phyloP scores from a whole-genome alignment of 371 early-diverging fungal species.

The Lichtheimia hyalospora region DNA sequence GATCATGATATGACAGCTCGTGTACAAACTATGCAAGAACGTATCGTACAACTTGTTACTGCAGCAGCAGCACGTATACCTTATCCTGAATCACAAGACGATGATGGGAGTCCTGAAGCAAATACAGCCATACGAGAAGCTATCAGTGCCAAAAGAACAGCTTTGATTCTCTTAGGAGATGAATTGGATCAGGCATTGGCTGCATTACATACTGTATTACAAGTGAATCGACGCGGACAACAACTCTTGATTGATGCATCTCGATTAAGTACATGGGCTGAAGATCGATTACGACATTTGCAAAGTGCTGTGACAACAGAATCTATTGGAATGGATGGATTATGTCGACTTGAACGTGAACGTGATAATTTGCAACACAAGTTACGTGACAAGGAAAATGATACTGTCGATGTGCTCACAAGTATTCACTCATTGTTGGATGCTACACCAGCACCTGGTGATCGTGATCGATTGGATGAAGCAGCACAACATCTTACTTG shows the following conservation, averaged over 20 bases:
- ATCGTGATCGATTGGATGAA: slow-evolving; percentile 19
- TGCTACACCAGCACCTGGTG: slow-evolving; percentile 15
- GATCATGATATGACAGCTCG: slow-evolving; percentile 38
- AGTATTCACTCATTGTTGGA: slow-evolving; percentile 31
- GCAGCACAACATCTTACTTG: slow-evolving; percentile 29
- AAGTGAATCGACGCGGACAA: slow-evolving; percentile 30
- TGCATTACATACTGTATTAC: slow-evolving; percentile 28
- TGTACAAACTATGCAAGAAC: slow-evolving; percentile 39
- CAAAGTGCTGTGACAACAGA: slow-evolving; percentile 22
- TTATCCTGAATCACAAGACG: slow-evolving; percentile 32
- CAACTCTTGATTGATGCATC: slow-evolving; percentile 35
- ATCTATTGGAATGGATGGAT: slow-evolving; percentile 23
- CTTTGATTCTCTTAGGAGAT: slow-evolving; percentile 29
- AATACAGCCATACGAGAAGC: slow-evolving; percentile 31
- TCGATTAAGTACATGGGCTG: slow-evolving; percentile 41
- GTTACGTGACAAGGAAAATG: slow-evolving; percentile 34
- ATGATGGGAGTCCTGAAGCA: slow-evolving; percentile 24
- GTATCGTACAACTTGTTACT: slow-evolving; percentile 37
- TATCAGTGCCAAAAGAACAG: slow-evolving; percentile 23
- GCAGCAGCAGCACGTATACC: slow-evolving; percentile 33
- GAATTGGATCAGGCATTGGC: slow-evolving; percentile 32
- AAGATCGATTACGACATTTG: slow-evolving; percentile 27
- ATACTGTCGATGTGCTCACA: slow-evolving; percentile 35
- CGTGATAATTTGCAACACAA: slow-evolving; percentile 17
- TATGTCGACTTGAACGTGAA: slow-evolving; percentile 31